Percentiles rank a stretch among this genome's conserved stretches.
Conservation (phyloP, 495 filamentous ascomycete species). For the Thozetella sp. region DNA sequence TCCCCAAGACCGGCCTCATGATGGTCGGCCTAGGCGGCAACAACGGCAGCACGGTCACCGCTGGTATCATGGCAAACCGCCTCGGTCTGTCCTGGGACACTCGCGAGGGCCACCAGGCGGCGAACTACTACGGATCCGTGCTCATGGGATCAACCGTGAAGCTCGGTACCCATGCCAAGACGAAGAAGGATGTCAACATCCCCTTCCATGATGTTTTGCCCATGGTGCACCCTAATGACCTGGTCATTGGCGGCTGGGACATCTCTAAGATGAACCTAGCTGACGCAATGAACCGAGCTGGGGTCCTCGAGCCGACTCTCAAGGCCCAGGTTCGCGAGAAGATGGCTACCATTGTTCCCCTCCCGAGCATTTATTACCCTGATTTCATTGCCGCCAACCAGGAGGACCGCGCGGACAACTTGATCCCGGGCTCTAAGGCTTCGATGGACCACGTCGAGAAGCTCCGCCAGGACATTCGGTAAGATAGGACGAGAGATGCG, state of each 20-base stretch:
- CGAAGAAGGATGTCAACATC: conserved; percentile 90
- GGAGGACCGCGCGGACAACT: conserved; percentile 93
- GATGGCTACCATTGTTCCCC: conserved; percentile 85
- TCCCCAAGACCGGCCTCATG: conserved; percentile 95
- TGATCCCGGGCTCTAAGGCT: conserved; percentile 82
- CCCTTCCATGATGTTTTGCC: conserved; percentile 93
- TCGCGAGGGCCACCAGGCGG: conserved; percentile 77
- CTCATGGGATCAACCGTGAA: conserved; percentile 97
- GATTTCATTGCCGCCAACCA: conserved; percentile 99
- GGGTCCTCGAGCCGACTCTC: conserved; percentile 89
- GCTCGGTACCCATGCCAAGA: conserved; percentile 84
- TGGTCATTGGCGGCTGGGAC: conserved; percentile 96
- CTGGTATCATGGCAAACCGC: conserved; percentile 95
- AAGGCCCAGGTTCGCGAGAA: conserved; percentile 90
- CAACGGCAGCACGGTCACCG: conserved; percentile 96
- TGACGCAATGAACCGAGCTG: conserved; percentile 92
- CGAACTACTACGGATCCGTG: conserved; percentile 98
- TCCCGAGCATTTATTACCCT: conserved; percentile 97
- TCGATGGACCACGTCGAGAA: conserved; percentile 86
- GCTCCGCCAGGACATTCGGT: conserved; percentile 94
- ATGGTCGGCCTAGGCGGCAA: conserved; percentile 98
- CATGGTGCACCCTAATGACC: conserved; percentile 97
- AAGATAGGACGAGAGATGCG: conserved; percentile 20
- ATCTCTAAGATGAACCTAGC: conserved; percentile 90
- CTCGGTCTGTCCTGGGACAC: conserved; percentile 88